Percentiles rank a stretch among this genome's conserved stretches.
Conservation (phyloP, 1,139 yeast genomes). For the Protomyces inundatus region DNA sequence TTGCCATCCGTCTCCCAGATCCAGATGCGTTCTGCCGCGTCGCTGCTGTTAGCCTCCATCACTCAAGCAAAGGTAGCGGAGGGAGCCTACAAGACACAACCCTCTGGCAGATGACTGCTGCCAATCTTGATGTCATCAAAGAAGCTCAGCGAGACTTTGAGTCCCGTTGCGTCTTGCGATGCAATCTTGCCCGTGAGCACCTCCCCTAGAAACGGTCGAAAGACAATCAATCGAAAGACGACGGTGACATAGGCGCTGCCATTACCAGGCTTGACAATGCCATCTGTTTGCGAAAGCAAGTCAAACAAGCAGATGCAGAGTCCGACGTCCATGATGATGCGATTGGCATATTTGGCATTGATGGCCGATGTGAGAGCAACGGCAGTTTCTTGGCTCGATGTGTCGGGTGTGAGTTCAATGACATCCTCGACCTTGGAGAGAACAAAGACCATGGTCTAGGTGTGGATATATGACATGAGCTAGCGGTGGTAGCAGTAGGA, state of each 20-base stretch:
- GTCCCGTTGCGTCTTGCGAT: constrained; percentile 79
- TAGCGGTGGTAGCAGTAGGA: neutral
- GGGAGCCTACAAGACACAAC: constrained; percentile 48
- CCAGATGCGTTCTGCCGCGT: constrained; percentile 76
- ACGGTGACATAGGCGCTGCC: constrained; percentile 52
- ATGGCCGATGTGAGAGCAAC: constrained; percentile 74
- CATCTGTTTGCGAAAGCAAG: constrained; percentile 71
- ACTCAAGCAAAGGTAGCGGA: neutral
- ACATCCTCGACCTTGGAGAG: constrained; percentile 74
- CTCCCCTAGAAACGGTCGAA: constrained; percentile 93
- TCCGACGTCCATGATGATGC: constrained; percentile 75
- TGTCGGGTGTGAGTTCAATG: constrained; percentile 80
- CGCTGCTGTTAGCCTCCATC: constrained; percentile 32
- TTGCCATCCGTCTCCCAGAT: constrained; percentile 69
- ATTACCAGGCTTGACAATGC: constrained; percentile 89
- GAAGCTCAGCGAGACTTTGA: constrained; percentile 66
- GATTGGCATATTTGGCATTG: constrained; percentile 78
- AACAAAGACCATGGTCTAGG: constrained; percentile 60
- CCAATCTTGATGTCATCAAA: constrained; percentile 92
- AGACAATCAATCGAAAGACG: constrained; percentile 67
- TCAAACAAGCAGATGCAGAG: constrained; percentile 83
- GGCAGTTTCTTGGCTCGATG: constrained; percentile 65
- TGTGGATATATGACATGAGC: neutral
- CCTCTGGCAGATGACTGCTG: constrained; percentile 70
- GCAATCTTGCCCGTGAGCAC: constrained; percentile 91